These are phyloP conservation scores for Melastoma malabathricum DNA, from an alignment of 345 rosid species.

Conservation along the genomic window DNA sequence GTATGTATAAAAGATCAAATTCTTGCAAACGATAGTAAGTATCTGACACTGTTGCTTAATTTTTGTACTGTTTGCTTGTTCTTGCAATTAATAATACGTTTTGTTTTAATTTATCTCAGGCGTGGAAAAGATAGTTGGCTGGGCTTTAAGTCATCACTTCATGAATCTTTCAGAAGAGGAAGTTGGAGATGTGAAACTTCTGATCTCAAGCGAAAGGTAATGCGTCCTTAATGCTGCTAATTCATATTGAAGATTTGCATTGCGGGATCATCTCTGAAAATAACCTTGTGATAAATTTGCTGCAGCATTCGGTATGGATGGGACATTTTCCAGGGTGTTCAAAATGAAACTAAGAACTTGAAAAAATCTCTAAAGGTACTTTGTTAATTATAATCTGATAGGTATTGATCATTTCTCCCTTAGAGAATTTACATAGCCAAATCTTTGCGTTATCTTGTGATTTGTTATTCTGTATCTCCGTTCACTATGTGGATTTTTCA, in stretches of 20 bases:
- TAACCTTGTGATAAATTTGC: not conserved
- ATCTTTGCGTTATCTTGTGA: not conserved
- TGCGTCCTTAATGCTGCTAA: not conserved
- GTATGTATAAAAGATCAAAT: slow-evolving; percentile 71
- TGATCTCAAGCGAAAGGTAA: slow-evolving; percentile 69
- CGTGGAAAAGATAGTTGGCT: slow-evolving; percentile 90
- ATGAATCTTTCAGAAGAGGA: slow-evolving; percentile 57
- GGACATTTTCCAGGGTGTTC: slow-evolving; percentile 52
- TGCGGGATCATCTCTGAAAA: not conserved
- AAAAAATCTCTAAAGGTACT: slow-evolving; percentile 78
- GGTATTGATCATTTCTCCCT: no score
- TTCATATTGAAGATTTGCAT: not conserved
- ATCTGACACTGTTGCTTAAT: slow-evolving; percentile 5
- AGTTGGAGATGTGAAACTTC: slow-evolving; percentile 48
- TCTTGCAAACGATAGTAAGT: slow-evolving; percentile 66
- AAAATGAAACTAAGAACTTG: slow-evolving; percentile 57
- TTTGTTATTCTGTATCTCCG: not conserved
- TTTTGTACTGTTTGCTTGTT: not conserved
- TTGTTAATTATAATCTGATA: not conserved
- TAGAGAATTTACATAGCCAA: no score
- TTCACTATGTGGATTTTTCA: slow-evolving; percentile 10
- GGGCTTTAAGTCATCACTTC: slow-evolving; percentile 76
- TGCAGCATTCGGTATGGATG: slow-evolving; percentile 63
- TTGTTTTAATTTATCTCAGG: slow-evolving; percentile 17
- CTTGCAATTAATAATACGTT: no score